Conservation (phyloP, 768 basidiomycete species). For the Guyanaporus albipodus region DNA sequence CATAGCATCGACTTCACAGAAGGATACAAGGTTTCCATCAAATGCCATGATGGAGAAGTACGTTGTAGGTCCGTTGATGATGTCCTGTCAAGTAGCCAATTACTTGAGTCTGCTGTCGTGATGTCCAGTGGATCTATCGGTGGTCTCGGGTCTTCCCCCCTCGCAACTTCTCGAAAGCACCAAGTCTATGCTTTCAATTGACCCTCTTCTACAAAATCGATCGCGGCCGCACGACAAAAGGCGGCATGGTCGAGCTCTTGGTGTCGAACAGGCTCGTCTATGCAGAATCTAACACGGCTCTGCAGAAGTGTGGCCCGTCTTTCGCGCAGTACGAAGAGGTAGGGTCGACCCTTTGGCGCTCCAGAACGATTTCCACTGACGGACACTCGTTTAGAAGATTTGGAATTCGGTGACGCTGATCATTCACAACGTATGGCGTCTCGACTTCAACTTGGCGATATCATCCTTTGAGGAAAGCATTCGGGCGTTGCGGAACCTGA, state of each 20-base stretch:
- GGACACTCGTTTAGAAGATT: slow-evolving; percentile 8
- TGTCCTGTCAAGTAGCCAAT: slow-evolving; percentile 3
- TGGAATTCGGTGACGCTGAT: slow-evolving; percentile 26
- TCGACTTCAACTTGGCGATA: slow-evolving; percentile 38
- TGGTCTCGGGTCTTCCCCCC: slow-evolving; percentile 36
- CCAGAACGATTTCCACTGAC: neutral
- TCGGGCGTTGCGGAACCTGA: slow-evolving; percentile 34
- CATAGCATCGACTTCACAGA: neutral
- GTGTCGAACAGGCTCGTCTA: slow-evolving; percentile 28
- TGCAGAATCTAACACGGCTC: slow-evolving; percentile 36
- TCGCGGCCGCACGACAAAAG: too few species aligned
- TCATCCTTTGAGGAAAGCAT: slow-evolving; percentile 43
- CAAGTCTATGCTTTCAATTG: too few species aligned
- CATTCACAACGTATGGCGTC: slow-evolving; percentile 20
- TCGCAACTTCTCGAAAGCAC: slow-evolving; percentile 28
- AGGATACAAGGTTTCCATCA: slow-evolving; percentile 24
- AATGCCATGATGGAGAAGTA: slow-evolving; percentile 41
- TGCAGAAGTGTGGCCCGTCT: slow-evolving; percentile 27
- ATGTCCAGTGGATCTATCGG: slow-evolving; percentile 41
- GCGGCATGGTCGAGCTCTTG: too few species aligned
- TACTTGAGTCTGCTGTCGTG: slow-evolving; percentile 22
- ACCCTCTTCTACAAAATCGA: too few species aligned
- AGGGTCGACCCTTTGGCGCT: neutral
- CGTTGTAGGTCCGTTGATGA: slow-evolving; percentile 15
- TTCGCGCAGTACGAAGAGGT: slow-evolving; percentile 30